Evolutionary conservation across 1,284 basidiomycete species (phyloP).

Genomic region (Ganoderma sinense): DNA sequence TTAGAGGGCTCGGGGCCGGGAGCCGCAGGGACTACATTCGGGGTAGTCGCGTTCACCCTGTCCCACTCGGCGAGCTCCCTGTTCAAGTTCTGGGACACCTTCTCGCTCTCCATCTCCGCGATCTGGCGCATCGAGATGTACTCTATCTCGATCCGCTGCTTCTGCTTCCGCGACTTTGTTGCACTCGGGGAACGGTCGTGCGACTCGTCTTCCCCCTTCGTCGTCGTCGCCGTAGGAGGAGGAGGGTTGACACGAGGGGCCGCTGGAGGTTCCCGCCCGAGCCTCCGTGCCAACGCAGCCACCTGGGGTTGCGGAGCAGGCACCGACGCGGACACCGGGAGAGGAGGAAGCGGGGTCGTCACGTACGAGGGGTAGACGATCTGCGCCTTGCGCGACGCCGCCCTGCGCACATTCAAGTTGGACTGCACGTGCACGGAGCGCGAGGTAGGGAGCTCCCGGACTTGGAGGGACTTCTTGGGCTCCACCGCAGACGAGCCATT

Average conservation of each 20-base stretch:
- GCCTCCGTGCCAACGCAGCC: background rate
- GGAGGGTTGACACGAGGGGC: background rate
- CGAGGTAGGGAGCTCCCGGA: background rate
- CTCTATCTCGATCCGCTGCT: background rate
- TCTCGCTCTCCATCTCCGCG: constrained; percentile 4
- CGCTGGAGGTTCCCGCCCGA: background rate
- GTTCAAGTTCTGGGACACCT: background rate
- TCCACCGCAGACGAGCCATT: background rate
- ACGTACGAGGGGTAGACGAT: constrained; percentile 4
- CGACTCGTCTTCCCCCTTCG: background rate
- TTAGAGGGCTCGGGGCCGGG: background rate
- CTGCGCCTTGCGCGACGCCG: background rate
- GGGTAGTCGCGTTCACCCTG: background rate
- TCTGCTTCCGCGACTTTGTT: background rate
- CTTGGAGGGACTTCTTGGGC: background rate
- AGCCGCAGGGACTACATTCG: background rate
- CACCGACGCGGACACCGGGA: background rate
- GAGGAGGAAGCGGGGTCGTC: background rate
- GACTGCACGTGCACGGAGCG: constrained; percentile 1
- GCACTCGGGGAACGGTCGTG: too few relatives aligned
- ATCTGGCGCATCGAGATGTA: background rate
- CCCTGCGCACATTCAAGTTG: background rate
- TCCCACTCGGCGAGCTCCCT: background rate
- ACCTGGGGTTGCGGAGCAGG: background rate
- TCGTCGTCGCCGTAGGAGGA: too few relatives aligned